These are phyloP conservation scores for Vigna angularis DNA, from an alignment of 306 rosid genomes.

Conservation along the genomic window DNA sequence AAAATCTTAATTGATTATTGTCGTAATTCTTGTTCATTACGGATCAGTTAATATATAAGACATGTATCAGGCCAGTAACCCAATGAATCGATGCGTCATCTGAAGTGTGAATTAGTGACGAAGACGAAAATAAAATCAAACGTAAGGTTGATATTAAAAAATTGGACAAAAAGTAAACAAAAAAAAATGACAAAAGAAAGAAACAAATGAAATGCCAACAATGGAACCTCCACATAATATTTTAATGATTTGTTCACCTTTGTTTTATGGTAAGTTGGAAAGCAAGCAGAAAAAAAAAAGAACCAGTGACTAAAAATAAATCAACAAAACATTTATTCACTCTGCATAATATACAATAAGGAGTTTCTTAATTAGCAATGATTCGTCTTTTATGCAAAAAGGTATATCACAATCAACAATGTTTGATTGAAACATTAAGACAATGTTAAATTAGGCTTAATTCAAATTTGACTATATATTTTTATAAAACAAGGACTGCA, in stretches of 20 bases:
- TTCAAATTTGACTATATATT: no score
- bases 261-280: background rate
- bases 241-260: background rate
- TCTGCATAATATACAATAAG: no score
- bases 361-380: no score
- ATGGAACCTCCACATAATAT: background rate
- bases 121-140: background rate
- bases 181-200: background rate
- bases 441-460: no score
- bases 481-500: no score
- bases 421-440: no score
- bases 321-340: background rate
- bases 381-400: no score
- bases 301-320: background rate
- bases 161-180: background rate
- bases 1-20: background rate
- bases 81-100: background rate
- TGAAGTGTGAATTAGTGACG: background rate
- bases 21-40: background rate
- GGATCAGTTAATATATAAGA: slow-evolving; percentile 4
- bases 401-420: no score
- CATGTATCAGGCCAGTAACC: slow-evolving; percentile 6
- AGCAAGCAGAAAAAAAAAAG: slow-evolving; percentile 1
- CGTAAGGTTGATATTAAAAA: background rate
- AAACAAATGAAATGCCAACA: slow-evolving; percentile 1